Base-by-base conservation (phyloP, 2,329 filamentous ascomycete genomes). In the Xylaria sp. region DNA sequence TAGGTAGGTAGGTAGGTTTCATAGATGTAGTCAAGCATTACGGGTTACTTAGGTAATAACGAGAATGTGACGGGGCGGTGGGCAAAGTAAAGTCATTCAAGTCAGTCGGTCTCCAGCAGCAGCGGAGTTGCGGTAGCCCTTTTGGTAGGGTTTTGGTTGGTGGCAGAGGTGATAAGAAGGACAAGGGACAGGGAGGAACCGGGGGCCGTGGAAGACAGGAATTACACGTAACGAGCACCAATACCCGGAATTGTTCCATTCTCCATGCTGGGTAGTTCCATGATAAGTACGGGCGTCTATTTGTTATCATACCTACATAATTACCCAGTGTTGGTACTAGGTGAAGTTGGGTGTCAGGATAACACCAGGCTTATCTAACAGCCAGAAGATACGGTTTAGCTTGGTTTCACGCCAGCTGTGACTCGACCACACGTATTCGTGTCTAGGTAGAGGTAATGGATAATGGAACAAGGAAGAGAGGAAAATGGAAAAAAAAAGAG, bases 61-160 rank as follows among this genome's bases (percentile, higher is more conserved):
- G 67, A 64, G 60, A 60, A 67, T 67, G 67, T 70, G 67, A 70
- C 64, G 39, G 13, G 49, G 52, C 18, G 9, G 43, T 62, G 15
- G 59, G 13, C 36, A 43, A 4, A 28, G 33, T 36, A 8, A 8
- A 10, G 33, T 36, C 10, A 36, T 36, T 36, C 33, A 36, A 36
- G 6, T 36, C 33, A 28, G 28, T 36, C 33, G 33, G 18, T 25
- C n/a, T n/a, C 28, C 20, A 28, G 46, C 20, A 18, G 46, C 46
- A 6, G 46, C 9, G 20, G 46, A 20, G n/a, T 23, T 57, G 33
- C 23, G 54, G 54, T 57, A 8, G 41, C 7, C 39, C 18, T 46
- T 46, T 3, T n/a, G 18, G 13, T 18, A 46, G 41, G 41, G 41
- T 18, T 18, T 46, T 18, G 41, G 6, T 46, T 13, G 52, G 15